These are phyloP conservation scores for Leavenworthia alabamica DNA, from an alignment of 345 rosid species.

Conservation along the genomic window DNA sequence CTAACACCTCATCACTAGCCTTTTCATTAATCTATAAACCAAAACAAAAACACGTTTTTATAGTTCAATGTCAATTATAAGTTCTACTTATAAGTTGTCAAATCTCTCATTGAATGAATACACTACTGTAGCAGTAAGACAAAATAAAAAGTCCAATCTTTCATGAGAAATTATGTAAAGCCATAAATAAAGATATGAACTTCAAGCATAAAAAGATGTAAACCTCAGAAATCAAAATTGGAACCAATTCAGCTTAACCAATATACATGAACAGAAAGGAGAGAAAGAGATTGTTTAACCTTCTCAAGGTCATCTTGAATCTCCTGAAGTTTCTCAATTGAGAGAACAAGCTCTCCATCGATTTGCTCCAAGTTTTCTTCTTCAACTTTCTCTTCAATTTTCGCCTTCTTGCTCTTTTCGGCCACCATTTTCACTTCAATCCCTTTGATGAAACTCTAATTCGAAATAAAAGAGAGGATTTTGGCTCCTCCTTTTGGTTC, in stretches of 20 bases:
- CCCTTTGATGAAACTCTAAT: conserved; percentile 9
- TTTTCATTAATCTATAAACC: conserved; percentile 74
- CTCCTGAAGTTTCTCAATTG: conserved; percentile 95
- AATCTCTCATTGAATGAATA: not conserved
- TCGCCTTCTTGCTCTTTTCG: conserved; percentile 82
- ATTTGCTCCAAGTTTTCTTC: conserved; percentile 65
- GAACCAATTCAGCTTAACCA: not conserved
- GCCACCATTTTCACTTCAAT: conserved; percentile 49
- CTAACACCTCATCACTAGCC: conserved; percentile 86
- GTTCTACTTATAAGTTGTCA: not conserved
- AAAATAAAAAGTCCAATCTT: not conserved
- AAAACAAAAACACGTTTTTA: not conserved
- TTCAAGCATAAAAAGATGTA: not conserved
- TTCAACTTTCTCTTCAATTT: conserved; percentile 47
- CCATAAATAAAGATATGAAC: not conserved
- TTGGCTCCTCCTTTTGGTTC: not conserved
- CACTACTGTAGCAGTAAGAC: not conserved
- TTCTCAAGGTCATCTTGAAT: conserved; percentile 94
- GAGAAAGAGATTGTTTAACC: conserved; percentile 26
- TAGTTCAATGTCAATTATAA: not conserved
- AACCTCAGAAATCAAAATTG: not conserved
- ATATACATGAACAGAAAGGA: not conserved
- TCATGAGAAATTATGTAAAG: not conserved
- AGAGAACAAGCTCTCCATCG: conserved; percentile 71
- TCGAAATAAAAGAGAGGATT: not conserved